Base-by-base conservation (phyloP, 345 rosid species). In the Linum usitatissimum region DNA sequence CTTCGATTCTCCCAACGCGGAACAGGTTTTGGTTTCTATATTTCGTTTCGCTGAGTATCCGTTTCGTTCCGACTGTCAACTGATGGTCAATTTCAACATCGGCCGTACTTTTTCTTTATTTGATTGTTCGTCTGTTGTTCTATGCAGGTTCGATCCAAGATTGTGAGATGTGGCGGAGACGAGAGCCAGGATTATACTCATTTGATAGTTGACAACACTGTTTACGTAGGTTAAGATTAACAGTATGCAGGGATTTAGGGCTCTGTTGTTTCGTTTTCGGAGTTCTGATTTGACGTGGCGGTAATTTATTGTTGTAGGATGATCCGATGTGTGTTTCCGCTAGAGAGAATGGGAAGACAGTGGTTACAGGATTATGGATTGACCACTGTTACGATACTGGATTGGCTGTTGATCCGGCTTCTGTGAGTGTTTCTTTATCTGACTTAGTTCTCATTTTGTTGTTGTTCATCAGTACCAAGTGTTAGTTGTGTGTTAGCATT, bases 281-380 rank as follows among this genome's bases (percentile, higher is more conserved):
- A 10, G 4, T 21, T 18, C 9, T 49, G 6, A 18, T 12, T 38
- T 36, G 31, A 3, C 19, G 18, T 30, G 6, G 3, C 45, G 7
- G 12, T 59, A 31, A 17, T 59, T 5, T 4, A 1, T 18, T 3
- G 72, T 3, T 57, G 54, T 76, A 93, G 97, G 96, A 90, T 66
- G 96, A 90, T 81, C 84, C 97, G 14, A 34, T 72, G 17, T 90
- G 96, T 72, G 82, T 72, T 49, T 70, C 84, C 60, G 96, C 97
- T 65, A 82, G 92, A 68, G 73, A 64, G n/a, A 81, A 79, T 63
- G 89, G 96, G 48, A 94, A 86, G 62, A 78, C 73, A 15, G 77
- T 94, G 57, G 89, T 87, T 38, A 87, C 86, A 0, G 79, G 79
- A 4, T 73, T 87, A 60, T 94, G 99, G 97, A 95, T 94, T 61